Percentiles rank a stretch among this genome's conserved stretches.
Evolutionary conservation across 441 rosid genomes (phyloP).

Genomic region (Erodium moschatum): DNA sequence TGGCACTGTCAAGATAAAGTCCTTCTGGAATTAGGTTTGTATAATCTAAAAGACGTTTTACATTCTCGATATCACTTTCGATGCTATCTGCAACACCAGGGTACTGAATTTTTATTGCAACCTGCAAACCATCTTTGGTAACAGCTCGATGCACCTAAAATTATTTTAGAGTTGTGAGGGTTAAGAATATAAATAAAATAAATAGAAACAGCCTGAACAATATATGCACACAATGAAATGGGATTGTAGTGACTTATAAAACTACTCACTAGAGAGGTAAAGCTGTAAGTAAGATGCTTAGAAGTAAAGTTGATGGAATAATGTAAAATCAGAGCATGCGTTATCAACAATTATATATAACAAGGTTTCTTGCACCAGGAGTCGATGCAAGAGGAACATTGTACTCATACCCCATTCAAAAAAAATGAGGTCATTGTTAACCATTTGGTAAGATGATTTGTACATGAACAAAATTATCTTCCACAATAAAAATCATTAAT

Average conservation of each 20-base stretch:
- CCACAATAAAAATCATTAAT: too few relatives aligned
- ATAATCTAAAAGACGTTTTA: constrained; percentile 64
- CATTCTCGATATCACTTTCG: constrained; percentile 90
- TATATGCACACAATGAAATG: not conserved
- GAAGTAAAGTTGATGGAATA: not conserved
- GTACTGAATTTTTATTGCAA: constrained; percentile 94
- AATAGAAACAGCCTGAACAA: not conserved
- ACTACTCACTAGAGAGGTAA: not conserved
- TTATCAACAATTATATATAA: not conserved
- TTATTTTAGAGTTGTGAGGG: constrained; percentile 6
- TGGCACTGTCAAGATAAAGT: constrained; percentile 80
- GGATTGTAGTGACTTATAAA: not conserved
- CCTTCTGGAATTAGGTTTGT: constrained; percentile 88
- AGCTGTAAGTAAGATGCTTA: not conserved
- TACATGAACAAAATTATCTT: too few relatives aligned
- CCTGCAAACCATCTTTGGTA: constrained; percentile 55
- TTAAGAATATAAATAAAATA: not conserved
- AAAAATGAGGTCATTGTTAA: too few relatives aligned
- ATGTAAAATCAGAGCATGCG: not conserved
- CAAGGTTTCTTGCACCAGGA: not conserved
- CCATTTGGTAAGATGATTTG: too few relatives aligned
- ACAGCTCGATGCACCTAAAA: constrained; percentile 81
- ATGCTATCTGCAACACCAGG: constrained; percentile 95
- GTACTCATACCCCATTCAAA: too few relatives aligned
- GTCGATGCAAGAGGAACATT: too few relatives aligned